These are phyloP conservation scores for Lablab purpureus DNA, from an alignment of 306 rosid species.

Conservation along the genomic window DNA sequence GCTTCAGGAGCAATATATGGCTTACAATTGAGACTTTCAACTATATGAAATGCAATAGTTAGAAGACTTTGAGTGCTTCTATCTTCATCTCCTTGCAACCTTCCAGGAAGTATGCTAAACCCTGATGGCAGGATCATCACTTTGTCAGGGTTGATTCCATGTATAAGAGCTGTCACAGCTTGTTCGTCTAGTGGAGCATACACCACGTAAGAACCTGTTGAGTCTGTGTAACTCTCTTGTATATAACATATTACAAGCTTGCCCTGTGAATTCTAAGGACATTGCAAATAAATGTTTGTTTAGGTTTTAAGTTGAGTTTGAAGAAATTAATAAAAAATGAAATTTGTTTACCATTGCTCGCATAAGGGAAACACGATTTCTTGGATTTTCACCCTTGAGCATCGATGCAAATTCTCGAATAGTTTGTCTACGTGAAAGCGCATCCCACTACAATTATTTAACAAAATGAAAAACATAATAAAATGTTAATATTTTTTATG, in stretches of 20 bases:
- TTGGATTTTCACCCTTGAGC: conserved; percentile 45
- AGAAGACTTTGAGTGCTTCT: conserved; percentile 51
- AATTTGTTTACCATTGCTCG: conserved; percentile 50
- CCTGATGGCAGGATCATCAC: conserved; percentile 63
- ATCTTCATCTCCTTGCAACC: not conserved
- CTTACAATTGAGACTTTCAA: conserved; percentile 26
- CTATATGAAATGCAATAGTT: conserved; percentile 52
- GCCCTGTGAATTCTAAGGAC: conserved; percentile 48
- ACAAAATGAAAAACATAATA: not conserved
- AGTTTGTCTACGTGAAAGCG: conserved; percentile 42
- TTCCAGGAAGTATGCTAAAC: conserved; percentile 62
- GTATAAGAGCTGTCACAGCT: conserved; percentile 43
- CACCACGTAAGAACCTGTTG: conserved; percentile 55
- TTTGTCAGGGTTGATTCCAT: conserved; percentile 53
- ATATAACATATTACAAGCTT: conserved; percentile 45
- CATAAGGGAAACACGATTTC: conserved; percentile 61
- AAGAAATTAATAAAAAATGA: not conserved
- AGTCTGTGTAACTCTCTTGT: conserved; percentile 64
- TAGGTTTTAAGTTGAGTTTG: not conserved
- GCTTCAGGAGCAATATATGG: conserved; percentile 44
- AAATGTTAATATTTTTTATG: too few species aligned
- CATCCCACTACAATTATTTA: conserved; percentile 60
- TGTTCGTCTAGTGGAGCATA: conserved; percentile 58
- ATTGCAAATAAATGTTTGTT: not conserved
- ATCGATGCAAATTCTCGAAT: conserved; percentile 46